Evolutionary conservation across 495 filamentous ascomycete species (phyloP).

Genomic region (Pyronema omphalodes): DNA sequence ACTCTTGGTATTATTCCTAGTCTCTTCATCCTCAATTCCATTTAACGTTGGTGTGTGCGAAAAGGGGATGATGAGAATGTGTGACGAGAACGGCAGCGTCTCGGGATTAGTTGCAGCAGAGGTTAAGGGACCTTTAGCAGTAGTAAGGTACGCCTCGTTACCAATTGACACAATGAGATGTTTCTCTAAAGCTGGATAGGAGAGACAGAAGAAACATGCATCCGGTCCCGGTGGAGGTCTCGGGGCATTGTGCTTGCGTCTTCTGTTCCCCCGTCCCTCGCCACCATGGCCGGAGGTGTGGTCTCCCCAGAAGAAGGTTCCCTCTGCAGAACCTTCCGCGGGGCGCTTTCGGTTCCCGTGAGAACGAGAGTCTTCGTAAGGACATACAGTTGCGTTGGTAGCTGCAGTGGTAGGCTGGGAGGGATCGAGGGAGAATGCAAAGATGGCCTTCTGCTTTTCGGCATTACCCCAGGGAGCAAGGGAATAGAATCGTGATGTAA

Average conservation of each 20-base stretch:
- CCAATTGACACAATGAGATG: constrained; percentile 84
- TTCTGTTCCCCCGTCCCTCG: neutral
- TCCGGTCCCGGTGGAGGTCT: constrained; percentile 39
- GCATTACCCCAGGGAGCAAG: constrained; percentile 57
- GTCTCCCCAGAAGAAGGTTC: constrained; percentile 21
- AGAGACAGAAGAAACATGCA: constrained; percentile 86
- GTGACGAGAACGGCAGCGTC: constrained; percentile 53
- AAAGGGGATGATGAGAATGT: constrained; percentile 82
- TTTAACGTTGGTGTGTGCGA: constrained; percentile 51
- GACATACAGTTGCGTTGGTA: constrained; percentile 10
- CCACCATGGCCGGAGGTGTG: constrained; percentile 9
- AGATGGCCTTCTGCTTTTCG: constrained; percentile 65
- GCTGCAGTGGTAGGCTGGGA: constrained; percentile 41
- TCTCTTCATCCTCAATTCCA: constrained; percentile 38
- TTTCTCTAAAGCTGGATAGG: constrained; percentile 58
- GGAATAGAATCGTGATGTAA: constrained; percentile 71
- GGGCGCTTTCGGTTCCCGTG: constrained; percentile 8
- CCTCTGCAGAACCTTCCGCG: constrained; percentile 16
- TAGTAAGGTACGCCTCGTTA: constrained; percentile 68
- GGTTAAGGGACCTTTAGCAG: constrained; percentile 75
- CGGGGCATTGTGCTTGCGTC: constrained; percentile 27
- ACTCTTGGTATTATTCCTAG: constrained; percentile 36
- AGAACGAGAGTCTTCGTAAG: constrained; percentile 4
- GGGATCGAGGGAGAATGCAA: constrained; percentile 68
- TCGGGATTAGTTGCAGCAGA: constrained; percentile 43